Percentiles rank a stretch among this genome's conserved stretches.
Conservation (phyloP, 1,284 basidiomycete genomes). For the Ganoderma leucocontextum region DNA sequence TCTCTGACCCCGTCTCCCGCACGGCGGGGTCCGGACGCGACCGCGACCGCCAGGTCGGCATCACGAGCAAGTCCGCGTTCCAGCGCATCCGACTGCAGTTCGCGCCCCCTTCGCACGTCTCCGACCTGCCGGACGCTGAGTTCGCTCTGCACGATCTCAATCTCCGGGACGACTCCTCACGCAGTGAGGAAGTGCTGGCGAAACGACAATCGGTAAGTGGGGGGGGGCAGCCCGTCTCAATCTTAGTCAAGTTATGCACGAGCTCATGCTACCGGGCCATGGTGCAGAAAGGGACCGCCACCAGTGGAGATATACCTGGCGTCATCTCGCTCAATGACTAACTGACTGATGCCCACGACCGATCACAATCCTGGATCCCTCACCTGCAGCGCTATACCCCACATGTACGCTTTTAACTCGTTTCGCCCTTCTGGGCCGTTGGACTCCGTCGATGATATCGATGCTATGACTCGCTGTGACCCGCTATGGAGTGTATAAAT, state of each 20-base stretch:
- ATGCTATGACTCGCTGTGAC: not conserved
- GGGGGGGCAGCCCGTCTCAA: not conserved
- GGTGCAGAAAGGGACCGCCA: not conserved
- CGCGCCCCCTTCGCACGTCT: constrained; percentile 2
- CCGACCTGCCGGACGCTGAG: constrained; percentile 2
- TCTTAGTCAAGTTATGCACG: too few species aligned
- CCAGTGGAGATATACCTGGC: not conserved
- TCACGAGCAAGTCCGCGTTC: constrained; percentile 11
- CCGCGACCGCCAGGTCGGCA: not conserved
- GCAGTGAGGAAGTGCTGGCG: not conserved
- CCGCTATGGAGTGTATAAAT: not conserved
- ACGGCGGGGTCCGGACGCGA: not conserved
- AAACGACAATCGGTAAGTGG: constrained; percentile 1
- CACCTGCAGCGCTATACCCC: not conserved
- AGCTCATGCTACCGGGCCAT: not conserved
- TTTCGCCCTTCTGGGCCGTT: not conserved
- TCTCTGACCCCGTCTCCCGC: not conserved
- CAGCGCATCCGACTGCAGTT: constrained; percentile 2
- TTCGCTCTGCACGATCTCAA: not conserved
- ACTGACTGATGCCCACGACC: constrained; percentile 4
- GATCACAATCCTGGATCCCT: not conserved
- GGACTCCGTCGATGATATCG: not conserved
- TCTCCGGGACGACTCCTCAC: not conserved
- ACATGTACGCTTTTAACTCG: not conserved
- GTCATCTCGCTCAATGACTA: not conserved